Percentiles rank a stretch among this genome's conserved stretches.
Evolutionary conservation across 2,329 filamentous ascomycete genomes (phyloP).

Genomic region (Exophiala phaeomuriformis): DNA sequence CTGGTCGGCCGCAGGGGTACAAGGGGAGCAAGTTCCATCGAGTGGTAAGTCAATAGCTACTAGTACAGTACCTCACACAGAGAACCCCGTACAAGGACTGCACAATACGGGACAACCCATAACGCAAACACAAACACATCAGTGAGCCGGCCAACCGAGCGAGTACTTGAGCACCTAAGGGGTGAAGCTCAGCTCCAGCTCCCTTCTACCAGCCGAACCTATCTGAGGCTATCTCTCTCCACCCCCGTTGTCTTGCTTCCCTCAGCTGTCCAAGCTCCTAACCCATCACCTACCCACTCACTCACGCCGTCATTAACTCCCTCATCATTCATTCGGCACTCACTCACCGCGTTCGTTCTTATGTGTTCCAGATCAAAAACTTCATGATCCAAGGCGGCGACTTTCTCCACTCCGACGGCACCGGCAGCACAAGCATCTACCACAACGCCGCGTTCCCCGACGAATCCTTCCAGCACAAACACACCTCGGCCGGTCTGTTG

Average conservation of each 20-base stretch:
- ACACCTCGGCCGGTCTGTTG: slow-evolving; percentile 71
- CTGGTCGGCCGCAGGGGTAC: slow-evolving; percentile 79
- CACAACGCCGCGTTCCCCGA: slow-evolving; percentile 77
- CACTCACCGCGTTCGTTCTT: not conserved
- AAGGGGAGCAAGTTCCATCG: slow-evolving; percentile 92
- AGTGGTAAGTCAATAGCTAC: slow-evolving; percentile 53
- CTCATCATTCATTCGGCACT: too few species aligned
- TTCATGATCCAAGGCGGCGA: slow-evolving; percentile 99
- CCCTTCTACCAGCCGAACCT: not conserved
- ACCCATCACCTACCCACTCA: too few species aligned
- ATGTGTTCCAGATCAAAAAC: slow-evolving; percentile 63
- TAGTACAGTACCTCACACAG: too few species aligned
- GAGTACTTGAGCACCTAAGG: not conserved
- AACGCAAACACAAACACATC: too few species aligned
- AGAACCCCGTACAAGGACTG: too few species aligned
- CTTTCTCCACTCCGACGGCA: slow-evolving; percentile 88
- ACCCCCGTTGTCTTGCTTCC: too few species aligned
- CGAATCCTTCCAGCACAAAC: slow-evolving; percentile 77
- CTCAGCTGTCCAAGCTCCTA: too few species aligned
- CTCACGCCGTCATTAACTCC: too few species aligned
- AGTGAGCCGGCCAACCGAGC: not conserved
- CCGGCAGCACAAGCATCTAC: slow-evolving; percentile 81
- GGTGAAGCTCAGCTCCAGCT: too few species aligned
- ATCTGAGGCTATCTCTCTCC: not conserved
- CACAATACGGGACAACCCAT: too few species aligned